These are phyloP conservation scores for Physocladia obscura DNA, from an alignment of 192 early-diverging fungal species.

Conservation along the genomic window DNA sequence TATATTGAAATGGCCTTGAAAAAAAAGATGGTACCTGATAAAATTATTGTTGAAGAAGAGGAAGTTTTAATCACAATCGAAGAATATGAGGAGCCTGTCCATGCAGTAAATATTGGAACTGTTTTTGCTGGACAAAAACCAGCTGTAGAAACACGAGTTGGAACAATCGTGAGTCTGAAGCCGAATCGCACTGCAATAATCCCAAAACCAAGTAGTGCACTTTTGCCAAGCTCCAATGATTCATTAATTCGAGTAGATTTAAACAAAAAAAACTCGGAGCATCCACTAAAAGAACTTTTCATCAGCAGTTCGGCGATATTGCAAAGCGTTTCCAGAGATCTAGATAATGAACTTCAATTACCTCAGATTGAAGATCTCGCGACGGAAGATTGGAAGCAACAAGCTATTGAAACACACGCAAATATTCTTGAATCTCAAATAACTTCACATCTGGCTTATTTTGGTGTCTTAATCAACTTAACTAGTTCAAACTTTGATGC, in stretches of 20 bases:
- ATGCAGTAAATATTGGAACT: slow-evolving; percentile 43
- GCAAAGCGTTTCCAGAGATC: slow-evolving; percentile 39
- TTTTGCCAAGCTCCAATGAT: no score
- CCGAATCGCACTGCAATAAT: no score
- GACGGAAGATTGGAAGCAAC: slow-evolving; percentile 52
- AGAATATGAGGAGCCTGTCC: slow-evolving; percentile 52
- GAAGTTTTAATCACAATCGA: slow-evolving; percentile 56
- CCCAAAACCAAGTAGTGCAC: no score
- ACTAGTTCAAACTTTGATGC: slow-evolving; percentile 43
- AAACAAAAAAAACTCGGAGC: slow-evolving; percentile 43
- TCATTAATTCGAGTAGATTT: no score
- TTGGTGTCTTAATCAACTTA: slow-evolving; percentile 48
- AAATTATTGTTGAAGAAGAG: slow-evolving; percentile 39
- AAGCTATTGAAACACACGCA: slow-evolving; percentile 56
- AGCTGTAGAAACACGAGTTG: slow-evolving; percentile 39
- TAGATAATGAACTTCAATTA: slow-evolving; percentile 43
- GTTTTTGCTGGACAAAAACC: slow-evolving; percentile 33
- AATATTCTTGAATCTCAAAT: slow-evolving; percentile 50
- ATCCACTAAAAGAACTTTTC: slow-evolving; percentile 46
- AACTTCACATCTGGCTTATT: slow-evolving; percentile 46
- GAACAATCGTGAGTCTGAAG: slow-evolving; percentile 21
- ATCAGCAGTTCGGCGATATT: slow-evolving; percentile 49
- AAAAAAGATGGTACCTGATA: slow-evolving; percentile 54
- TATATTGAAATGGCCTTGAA: slow-evolving; percentile 69
- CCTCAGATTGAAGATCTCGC: slow-evolving; percentile 53